Evolutionary conservation across 495 filamentous ascomycete genomes (phyloP).

Genomic region (Sporormia fimetaria): DNA sequence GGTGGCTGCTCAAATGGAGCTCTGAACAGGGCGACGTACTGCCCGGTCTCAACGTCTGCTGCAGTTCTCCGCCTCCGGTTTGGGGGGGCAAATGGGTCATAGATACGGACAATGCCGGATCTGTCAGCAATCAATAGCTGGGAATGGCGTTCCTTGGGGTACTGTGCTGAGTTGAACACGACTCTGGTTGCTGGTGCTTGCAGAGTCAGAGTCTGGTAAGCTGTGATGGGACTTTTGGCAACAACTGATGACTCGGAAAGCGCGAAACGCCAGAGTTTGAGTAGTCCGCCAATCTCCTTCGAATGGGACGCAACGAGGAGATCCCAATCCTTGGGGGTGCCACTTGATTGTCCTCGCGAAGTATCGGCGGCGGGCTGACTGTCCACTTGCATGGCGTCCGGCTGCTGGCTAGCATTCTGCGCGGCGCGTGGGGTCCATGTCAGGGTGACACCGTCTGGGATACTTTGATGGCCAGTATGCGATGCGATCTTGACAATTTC

Average conservation of each 20-base stretch:
- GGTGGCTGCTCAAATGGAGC: slow-evolving; percentile 12
- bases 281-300: slow-evolving; percentile 51
- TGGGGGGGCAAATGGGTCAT: slow-evolving; percentile 32
- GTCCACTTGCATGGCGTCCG: slow-evolving; percentile 21
- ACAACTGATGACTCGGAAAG: slow-evolving; percentile 24
- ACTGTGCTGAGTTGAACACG: slow-evolving; percentile 58
- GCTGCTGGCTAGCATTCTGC: slow-evolving; percentile 25
- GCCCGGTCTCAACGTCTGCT: slow-evolving; percentile 14
- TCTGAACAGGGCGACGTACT: slow-evolving; percentile 26
- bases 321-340: slow-evolving; percentile 36
- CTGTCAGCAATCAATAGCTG: slow-evolving; percentile 56
- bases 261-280: slow-evolving; percentile 46
- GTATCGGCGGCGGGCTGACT: slow-evolving; percentile 12
- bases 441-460: slow-evolving; percentile 52
- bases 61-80: not conserved
- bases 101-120: slow-evolving; percentile 58
- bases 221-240: slow-evolving; percentile 4
- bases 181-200: slow-evolving; percentile 54
- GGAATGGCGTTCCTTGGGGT: slow-evolving; percentile 46
- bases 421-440: slow-evolving; percentile 46
- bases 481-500: slow-evolving; percentile 15
- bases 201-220: slow-evolving; percentile 35
- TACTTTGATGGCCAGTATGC: slow-evolving; percentile 24
- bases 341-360: slow-evolving; percentile 3
- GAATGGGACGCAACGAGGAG: slow-evolving; percentile 53